phyloP scores from a whole-genome alignment of 1,284 basidiomycete genomes.

The Heterobasidion occidentale region DNA sequence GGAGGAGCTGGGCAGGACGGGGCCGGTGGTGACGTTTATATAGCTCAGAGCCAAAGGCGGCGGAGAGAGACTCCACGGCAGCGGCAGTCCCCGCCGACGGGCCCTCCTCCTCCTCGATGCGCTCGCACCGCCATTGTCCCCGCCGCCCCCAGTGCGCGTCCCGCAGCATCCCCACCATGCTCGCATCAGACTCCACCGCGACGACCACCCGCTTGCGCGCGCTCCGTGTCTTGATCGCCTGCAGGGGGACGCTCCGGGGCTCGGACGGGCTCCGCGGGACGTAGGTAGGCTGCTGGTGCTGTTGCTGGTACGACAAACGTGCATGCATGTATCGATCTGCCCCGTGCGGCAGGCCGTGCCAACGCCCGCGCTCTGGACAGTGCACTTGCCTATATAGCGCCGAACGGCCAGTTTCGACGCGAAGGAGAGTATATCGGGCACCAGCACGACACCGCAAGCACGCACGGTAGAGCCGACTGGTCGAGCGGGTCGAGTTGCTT shows the following conservation, averaged over 20 bases:
- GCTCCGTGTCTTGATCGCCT: neutral
- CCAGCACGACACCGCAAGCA: neutral
- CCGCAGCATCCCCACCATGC: neutral
- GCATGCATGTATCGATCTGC: constrained; percentile 6
- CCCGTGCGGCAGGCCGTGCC: neutral
- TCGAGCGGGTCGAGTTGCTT: neutral
- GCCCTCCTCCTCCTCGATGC: constrained; percentile 1
- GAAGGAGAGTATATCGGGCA: neutral
- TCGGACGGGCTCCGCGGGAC: neutral
- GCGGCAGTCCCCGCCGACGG: neutral
- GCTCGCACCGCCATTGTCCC: neutral
- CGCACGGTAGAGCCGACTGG: too few relatives aligned
- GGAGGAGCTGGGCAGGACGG: constrained; percentile 7
- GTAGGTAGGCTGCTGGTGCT: neutral
- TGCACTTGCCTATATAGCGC: constrained; percentile 1
- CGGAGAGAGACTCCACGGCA: neutral
- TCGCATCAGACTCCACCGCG: neutral
- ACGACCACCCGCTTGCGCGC: neutral
- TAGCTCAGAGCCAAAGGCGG: constrained; percentile 4
- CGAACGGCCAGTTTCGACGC: neutral
- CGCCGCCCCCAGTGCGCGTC: neutral
- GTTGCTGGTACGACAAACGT: constrained; percentile 6
- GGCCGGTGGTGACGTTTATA: constrained; percentile 13
- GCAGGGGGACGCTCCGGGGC: neutral
- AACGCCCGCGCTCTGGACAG: neutral